Evolutionary conservation across 495 filamentous ascomycete species (phyloP), one percentile per base, ranked within the genome.

Genomic region (Penicillium diatomitis): DNA sequence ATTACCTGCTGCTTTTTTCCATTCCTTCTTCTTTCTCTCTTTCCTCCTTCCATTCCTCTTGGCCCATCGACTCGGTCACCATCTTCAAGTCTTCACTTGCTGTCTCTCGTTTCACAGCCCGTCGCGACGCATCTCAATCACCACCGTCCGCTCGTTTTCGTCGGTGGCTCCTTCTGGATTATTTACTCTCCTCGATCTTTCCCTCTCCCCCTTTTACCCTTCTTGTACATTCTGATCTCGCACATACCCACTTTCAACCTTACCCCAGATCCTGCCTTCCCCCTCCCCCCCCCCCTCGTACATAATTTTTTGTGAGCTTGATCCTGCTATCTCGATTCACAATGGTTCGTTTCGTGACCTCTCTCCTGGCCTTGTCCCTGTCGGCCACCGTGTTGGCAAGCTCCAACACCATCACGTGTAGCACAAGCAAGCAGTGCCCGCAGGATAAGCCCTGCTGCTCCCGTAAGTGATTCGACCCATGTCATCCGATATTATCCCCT

Each of bases 371-470:
- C 48, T 41, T 71, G 42, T 66, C 63, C 38, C 42, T 71, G 44
- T 67, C 64, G 44, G 64, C 63, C 37, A 72, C 65, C 40, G 69
- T 55, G 9, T 61, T 58, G 49, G 69, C 63, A 9, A 58, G 20
- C 20, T 20, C 59, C 8, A 58, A 66, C 20, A 67, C 59, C 12
- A 58, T 66, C 10, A 67, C 64, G 27, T 88, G 86, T 68, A 68
- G 68, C 55, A 66, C 57, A 33, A 71, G 75, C 52, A 78, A 77
- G 46, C 79, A 79, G 42, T 98, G 92, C 67, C 89, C 90, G 3
- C 60, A 79, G 47, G 70, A 77, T 44, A 74, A 80, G 41, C 92
- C 91, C 8, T 98, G 91, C 77, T 96, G 92, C 67, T 96, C 90
- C 44, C 85, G 90, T 96, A 75, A 74, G 85, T 87, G 0, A 20